phyloP scores from a whole-genome alignment of 2,329 filamentous ascomycete species.

The Colletotrichum destructivum region DNA sequence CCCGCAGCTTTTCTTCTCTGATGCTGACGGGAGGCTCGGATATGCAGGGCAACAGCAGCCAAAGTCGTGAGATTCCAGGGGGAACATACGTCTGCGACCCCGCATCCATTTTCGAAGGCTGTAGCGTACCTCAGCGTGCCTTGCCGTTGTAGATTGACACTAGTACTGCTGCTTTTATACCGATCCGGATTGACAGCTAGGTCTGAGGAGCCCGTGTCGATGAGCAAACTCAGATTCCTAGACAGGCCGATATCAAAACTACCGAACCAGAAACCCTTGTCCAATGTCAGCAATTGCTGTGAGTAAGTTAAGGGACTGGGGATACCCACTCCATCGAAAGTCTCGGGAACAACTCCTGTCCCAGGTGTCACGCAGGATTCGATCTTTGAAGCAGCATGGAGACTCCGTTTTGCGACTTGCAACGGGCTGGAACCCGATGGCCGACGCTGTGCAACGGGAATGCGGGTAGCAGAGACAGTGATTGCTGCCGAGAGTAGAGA shows the following conservation, averaged over 20 bases:
- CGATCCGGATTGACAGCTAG: background rate
- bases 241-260: background rate
- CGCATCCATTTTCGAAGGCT: background rate
- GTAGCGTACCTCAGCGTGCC: background rate
- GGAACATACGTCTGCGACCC: background rate
- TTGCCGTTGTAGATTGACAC: background rate
- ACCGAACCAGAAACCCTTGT: constrained; percentile 1
- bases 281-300: background rate
- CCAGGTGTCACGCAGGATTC: background rate
- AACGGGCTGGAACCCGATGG: background rate
- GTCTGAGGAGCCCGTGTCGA: constrained; percentile 1
- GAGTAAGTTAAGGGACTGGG: background rate
- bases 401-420: background rate
- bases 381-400: background rate
- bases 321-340: background rate
- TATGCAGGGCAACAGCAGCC: background rate
- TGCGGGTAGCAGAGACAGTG: background rate
- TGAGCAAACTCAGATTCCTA: background rate
- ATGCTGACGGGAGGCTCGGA: background rate
- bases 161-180: background rate
- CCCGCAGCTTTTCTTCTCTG: background rate
- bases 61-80: background rate
- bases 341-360: background rate
- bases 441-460: background rate
- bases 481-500: background rate